Base-by-base conservation (phyloP, 163 green algal genomes). In the Chlorella variabilis region DNA sequence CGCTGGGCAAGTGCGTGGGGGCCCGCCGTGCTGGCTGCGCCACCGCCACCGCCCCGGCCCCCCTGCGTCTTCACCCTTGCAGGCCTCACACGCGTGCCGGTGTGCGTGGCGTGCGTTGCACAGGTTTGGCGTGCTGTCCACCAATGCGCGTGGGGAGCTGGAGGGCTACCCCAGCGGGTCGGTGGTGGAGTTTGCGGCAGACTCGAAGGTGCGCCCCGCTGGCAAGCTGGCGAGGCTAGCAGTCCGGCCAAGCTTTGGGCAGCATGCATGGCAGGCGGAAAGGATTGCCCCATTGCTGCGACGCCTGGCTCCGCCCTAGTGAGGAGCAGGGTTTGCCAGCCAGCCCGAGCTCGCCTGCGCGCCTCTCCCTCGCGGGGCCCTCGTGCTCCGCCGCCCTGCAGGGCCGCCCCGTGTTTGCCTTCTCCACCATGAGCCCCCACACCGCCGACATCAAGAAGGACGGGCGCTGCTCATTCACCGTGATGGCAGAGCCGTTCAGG, bases 141-240 rank as follows among this genome's bases (percentile, higher is more conserved):
- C 92, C 1, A 61, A 93, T 21, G 75, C 67, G 63, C 49, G 39
- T 1, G 41, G 49, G 3, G 71, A 77, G 48, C 83, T 75, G 34
- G 56, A 75, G 29, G 93, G 92, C 33, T 97, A 89, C 77, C 93
- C 93, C 15, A 83, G 84, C 21, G 92, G 93, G 27, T 90, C 83
- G 1, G 91, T 96, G 20, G 91, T 96, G 6, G 91, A 94, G 73
- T 97, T 90, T 84, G 94, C 92, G 0, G 83, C 83, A 36, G 91
- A 96, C 61, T 85, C 59, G 51, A 54, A 77, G 65, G 77, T 73
- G 48, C 38, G 33, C 33, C 17, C 45, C 33, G 0, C 31, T 31
- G 1, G 1, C 20, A 0, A 23, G 21, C 18, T 54, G 45, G 45
- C n/a, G n/a, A n/a, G n/a, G n/a, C n/a, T n/a, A n/a, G n/a, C n/a